Base-by-base conservation (phyloP, 176 grass and related monocot genomes). In the Avena atlantica region DNA sequence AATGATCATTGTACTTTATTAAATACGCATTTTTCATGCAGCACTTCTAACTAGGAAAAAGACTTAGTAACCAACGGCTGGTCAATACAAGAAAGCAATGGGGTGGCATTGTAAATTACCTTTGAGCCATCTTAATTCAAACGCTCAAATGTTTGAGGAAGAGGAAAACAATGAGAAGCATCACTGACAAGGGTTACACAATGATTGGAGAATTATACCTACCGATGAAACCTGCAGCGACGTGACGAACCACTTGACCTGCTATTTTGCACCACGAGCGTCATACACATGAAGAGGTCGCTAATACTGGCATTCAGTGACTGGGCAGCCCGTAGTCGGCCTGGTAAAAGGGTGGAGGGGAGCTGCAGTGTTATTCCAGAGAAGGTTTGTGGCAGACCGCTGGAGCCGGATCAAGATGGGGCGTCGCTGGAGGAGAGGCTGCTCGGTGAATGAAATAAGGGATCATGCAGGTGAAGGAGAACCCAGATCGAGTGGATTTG, bases 111-210 rank as follows among this genome's bases (percentile, higher is more conserved):
- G 58, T 42, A 42, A 37, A 86, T 31, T 70, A 52, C 68, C 62
- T 87, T 92, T 91, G 93, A 62, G 96, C 34, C 69, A 71, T 71
- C 69, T 4, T 45, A 64, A 71, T 71, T 44, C 68, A 42, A 71
- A 9, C 1, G 9, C 36, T 71, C 68, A 42, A 71, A 9, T 1
- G 9, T 17, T 71, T 11, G 37, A 71, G 69, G 19, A 71, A 37
- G 37, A 70, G 69, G 37, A 73, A 42, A 47, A 73, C 10, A 12
- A 11, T 73, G 70, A 73, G 70, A 45, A 51, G 72, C 72, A 75
- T 75, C 21, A 52, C 44, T 51, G 25, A 52, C 47, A 51, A 75
- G 72, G 47, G 27, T 51, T 75, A 51, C 21, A 17, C 6, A 12
- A 51, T 52, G 51, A 13, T 52, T 75, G 47, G n/a, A 75, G 72